phyloP scores from a whole-genome alignment of 805 yeast genomes.

The Priceomyces medius region DNA sequence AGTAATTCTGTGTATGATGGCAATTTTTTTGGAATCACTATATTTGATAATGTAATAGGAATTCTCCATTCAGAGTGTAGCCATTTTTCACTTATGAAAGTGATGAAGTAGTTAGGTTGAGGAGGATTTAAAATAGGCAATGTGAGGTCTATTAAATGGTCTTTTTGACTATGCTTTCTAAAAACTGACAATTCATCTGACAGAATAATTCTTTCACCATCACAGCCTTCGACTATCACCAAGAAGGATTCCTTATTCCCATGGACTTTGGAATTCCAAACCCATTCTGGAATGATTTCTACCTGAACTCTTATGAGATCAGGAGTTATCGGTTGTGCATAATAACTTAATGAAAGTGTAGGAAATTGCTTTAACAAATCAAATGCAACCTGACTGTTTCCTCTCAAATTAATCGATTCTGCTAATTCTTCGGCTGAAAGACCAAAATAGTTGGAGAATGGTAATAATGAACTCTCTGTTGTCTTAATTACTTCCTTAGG shows the following conservation, averaged over 20 bases:
- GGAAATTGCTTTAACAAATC: slow-evolving; percentile 75
- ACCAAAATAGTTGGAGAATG: slow-evolving; percentile 76
- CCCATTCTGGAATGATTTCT: slow-evolving; percentile 70
- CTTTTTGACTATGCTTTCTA: slow-evolving; percentile 48
- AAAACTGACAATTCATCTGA: slow-evolving; percentile 54
- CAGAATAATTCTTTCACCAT: slow-evolving; percentile 73
- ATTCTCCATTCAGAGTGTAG: slow-evolving; percentile 64
- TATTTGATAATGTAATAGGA: slow-evolving; percentile 55
- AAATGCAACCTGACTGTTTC: slow-evolving; percentile 57
- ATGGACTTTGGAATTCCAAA: slow-evolving; percentile 69
- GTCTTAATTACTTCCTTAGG: slow-evolving; percentile 69
- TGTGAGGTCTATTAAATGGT: slow-evolving; percentile 62
- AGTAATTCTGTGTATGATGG: slow-evolving; percentile 60
- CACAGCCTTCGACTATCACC: slow-evolving; percentile 75
- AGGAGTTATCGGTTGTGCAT: slow-evolving; percentile 76
- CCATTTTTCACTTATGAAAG: slow-evolving; percentile 82
- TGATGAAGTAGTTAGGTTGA: slow-evolving; percentile 71
- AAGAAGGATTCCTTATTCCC: slow-evolving; percentile 65
- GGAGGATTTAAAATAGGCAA: slow-evolving; percentile 57
- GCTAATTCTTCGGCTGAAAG: slow-evolving; percentile 77
- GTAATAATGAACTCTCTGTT: slow-evolving; percentile 77
- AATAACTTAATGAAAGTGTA: slow-evolving; percentile 53
- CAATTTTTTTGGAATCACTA: slow-evolving; percentile 61
- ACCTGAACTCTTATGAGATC: slow-evolving; percentile 64
- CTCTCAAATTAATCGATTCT: slow-evolving; percentile 72